phyloP scores from a whole-genome alignment of 768 basidiomycete genomes.

The Lactarius pseudohatsudake region DNA sequence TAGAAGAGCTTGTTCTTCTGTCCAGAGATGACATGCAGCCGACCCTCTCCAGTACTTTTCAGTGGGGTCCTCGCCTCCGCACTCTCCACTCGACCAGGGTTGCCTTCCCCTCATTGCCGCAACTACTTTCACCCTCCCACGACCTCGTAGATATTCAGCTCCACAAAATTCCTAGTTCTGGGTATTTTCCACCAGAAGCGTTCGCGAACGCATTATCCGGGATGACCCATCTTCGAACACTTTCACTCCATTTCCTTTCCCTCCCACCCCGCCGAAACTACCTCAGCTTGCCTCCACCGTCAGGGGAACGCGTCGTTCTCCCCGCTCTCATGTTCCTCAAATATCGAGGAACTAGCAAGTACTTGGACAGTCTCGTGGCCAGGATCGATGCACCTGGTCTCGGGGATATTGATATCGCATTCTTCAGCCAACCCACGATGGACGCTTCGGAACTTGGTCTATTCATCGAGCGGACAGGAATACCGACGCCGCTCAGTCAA shows the following conservation, averaged over 20 bases:
- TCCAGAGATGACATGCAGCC: neutral
- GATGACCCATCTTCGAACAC: neutral
- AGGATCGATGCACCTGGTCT: neutral
- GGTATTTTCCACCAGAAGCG: neutral
- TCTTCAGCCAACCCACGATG: neutral
- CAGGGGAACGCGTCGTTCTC: neutral
- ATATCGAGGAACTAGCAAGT: neutral
- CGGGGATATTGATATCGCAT: neutral
- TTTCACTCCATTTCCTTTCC: neutral
- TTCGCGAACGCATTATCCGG: neutral
- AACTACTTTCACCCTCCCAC: no score
- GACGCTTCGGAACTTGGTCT: neutral
- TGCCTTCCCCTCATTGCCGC: no score
- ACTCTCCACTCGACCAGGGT: neutral
- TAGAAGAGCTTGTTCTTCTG: neutral
- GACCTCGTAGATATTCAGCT: neutral
- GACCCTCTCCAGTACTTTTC: no score
- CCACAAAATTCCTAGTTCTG: neutral
- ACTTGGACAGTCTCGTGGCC: neutral
- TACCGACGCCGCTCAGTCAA: neutral
- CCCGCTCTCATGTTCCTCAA: neutral
- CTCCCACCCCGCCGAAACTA: no score
- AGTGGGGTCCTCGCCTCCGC: neutral
- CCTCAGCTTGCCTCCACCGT: no score
- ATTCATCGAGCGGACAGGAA: neutral